These are phyloP conservation scores for Axilococcus clingmanii DNA, from an alignment of 139 green algal species.

Conservation along the genomic window DNA sequence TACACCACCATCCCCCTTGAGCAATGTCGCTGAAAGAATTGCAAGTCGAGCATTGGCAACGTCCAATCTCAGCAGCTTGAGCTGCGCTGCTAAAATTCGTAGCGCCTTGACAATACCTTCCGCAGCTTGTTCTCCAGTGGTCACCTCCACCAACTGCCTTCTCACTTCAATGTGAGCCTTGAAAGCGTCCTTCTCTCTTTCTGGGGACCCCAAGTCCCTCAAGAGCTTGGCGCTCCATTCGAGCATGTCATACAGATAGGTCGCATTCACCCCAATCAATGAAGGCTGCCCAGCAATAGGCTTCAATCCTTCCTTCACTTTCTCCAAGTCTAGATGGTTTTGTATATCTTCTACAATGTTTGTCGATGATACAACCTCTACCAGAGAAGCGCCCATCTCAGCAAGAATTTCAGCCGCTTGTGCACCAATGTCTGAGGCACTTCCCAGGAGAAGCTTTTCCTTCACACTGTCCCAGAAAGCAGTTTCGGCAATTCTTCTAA, in stretches of 20 bases:
- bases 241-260: conserved; percentile 15
- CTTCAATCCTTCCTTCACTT: neutral
- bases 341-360: no score
- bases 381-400: no score
- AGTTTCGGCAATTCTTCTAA: conserved; percentile 46
- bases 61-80: conserved; percentile 69
- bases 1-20: neutral
- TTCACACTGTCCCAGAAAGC: conserved; percentile 57
- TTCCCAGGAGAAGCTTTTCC: neutral
- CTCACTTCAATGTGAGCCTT: neutral
- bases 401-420: neutral
- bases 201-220: conserved; percentile 22
- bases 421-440: neutral
- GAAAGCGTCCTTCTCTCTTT: conserved; percentile 2
- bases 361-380: no score
- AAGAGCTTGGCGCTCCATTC: conserved; percentile 21
- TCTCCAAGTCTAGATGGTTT: no score
- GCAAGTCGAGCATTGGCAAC: conserved; percentile 48
- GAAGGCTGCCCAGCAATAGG: neutral
- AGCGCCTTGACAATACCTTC: conserved; percentile 33
- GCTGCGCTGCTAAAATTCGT: conserved; percentile 49
- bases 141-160: neutral
- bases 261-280: neutral
- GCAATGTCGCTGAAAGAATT: neutral
- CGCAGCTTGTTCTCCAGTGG: conserved; percentile 7